Percentiles rank a stretch among this genome's conserved stretches.
Evolutionary conservation across 257 asterid genomes (phyloP).

Genomic region (Nicotiana obtusifolia): DNA sequence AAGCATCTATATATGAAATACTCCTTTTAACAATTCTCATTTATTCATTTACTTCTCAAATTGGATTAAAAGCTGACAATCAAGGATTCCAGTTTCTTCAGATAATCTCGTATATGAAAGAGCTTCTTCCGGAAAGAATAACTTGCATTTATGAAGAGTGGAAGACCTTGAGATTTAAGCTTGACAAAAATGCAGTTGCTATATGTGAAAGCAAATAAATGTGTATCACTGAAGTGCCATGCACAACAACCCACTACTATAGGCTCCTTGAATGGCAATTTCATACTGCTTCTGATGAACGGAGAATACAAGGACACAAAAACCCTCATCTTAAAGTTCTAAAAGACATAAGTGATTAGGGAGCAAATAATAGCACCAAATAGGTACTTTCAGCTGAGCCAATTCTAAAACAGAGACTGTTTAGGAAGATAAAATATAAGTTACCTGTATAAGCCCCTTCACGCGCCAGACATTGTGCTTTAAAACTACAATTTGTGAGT

Average conservation of each 20-base stretch:
- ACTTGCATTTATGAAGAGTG: not conserved
- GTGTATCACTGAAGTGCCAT: not conserved
- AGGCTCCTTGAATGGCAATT: not conserved
- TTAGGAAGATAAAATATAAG: not conserved
- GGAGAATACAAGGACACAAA: not conserved
- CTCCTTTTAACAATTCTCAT: not conserved
- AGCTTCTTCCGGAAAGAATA: not conserved
- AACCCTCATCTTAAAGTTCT: not conserved
- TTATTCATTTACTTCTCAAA: not conserved
- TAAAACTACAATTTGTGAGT: constrained; percentile 60
- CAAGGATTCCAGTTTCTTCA: not conserved
- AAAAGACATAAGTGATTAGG: not conserved
- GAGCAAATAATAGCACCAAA: not conserved
- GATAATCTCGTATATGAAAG: not conserved
- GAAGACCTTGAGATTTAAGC: not conserved
- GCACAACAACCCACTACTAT: not conserved
- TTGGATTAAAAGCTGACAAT: not conserved
- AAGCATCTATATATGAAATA: not conserved
- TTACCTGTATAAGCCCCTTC: constrained; percentile 68
- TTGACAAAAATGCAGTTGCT: not conserved
- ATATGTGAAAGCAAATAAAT: not conserved
- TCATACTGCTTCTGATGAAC: not conserved
- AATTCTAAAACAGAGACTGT: not conserved
- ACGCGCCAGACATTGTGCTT: constrained; percentile 79
- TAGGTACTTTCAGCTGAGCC: not conserved